Evolutionary conservation across 1,139 yeast species (phyloP).

Genomic region (Kurtzmaniella quercitrusa): DNA sequence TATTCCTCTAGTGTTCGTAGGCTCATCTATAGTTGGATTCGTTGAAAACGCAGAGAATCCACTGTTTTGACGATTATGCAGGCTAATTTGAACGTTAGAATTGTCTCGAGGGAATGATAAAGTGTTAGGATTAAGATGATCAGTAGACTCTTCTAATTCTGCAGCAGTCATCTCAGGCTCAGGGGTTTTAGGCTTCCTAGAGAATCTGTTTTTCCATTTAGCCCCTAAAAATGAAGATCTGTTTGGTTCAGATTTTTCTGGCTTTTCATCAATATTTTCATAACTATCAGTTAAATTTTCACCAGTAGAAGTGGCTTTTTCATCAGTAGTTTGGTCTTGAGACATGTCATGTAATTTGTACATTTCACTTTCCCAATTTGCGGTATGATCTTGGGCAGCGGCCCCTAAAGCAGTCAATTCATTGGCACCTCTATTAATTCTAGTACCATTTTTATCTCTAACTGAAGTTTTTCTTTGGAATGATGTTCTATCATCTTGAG

Average conservation of each 20-base stretch:
- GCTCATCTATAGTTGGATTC: constrained; percentile 18
- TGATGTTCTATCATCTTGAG: constrained; percentile 78
- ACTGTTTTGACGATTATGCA: constrained; percentile 20
- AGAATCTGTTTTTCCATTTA: constrained; percentile 15
- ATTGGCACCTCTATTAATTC: constrained; percentile 32
- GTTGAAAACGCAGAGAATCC: constrained; percentile 20
- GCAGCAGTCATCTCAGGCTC: constrained; percentile 27
- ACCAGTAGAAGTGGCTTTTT: constrained; percentile 8
- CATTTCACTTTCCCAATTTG: constrained; percentile 68
- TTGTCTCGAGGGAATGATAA: constrained; percentile 13
- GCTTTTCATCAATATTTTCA: background rate
- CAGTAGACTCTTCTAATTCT: constrained; percentile 9
- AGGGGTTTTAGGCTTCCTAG: constrained; percentile 17
- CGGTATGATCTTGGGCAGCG: constrained; percentile 69
- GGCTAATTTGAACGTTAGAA: constrained; percentile 6
- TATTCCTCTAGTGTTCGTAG: constrained; percentile 29
- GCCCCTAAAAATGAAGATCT: constrained; percentile 14
- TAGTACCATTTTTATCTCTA: constrained; percentile 21
- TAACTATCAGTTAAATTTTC: constrained; percentile 19
- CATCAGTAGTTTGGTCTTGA: constrained; percentile 9
- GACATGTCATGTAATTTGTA: constrained; percentile 42
- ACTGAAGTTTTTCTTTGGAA: constrained; percentile 59
- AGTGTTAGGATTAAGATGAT: constrained; percentile 10
- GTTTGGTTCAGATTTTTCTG: constrained; percentile 8
- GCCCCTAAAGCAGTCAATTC: constrained; percentile 64